Evolutionary conservation across 176 grass and related monocot species (phyloP).

Genomic region (Otatea glauca): DNA sequence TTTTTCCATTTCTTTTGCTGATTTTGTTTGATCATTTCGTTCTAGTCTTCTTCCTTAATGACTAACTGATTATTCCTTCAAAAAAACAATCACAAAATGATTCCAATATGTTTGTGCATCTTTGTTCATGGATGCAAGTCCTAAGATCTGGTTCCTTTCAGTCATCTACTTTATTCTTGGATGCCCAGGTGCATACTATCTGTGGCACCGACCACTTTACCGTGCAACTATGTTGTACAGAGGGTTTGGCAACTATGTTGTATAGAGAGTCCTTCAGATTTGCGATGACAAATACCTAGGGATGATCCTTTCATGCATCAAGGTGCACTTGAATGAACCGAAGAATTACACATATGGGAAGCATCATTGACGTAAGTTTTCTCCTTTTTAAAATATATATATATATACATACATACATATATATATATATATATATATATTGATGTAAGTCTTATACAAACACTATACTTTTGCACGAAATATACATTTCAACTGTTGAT

Average conservation of each 20-base stretch:
- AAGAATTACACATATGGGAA: slow-evolving; percentile 97
- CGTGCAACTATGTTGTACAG: too few species aligned
- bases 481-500: too few species aligned
- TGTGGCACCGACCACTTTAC: slow-evolving; percentile 78
- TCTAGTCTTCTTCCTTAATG: too few species aligned
- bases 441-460: too few species aligned
- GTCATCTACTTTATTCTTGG: slow-evolving; percentile 77
- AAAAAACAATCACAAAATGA: neutral
- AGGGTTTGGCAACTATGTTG: slow-evolving; percentile 96
- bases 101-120: neutral
- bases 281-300: slow-evolving; percentile 87
- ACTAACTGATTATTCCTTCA: too few species aligned
- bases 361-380: too few species aligned
- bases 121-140: slow-evolving; percentile 50
- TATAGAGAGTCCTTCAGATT: slow-evolving; percentile 86
- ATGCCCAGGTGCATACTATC: slow-evolving; percentile 64
- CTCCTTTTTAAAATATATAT: too few species aligned
- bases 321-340: slow-evolving; percentile 82
- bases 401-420: too few species aligned
- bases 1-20: too few species aligned
- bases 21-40: too few species aligned
- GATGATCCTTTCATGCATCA: slow-evolving; percentile 83
- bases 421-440: too few species aligned
- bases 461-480: too few species aligned
- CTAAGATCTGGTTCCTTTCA: slow-evolving; percentile 79